These are phyloP conservation scores for Secale cereale DNA, from an alignment of 176 grass and related monocot species.

Conservation along the genomic window DNA sequence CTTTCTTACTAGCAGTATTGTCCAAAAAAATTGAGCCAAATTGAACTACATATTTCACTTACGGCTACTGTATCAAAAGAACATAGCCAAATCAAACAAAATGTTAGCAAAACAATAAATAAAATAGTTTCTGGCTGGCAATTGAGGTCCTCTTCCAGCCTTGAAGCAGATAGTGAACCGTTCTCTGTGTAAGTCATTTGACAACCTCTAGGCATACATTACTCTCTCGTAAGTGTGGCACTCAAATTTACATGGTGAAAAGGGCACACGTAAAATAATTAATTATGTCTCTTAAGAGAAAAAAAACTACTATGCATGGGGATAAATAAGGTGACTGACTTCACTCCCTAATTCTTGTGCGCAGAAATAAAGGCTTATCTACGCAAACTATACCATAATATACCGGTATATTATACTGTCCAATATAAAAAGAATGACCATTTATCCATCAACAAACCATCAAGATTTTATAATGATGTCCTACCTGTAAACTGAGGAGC, in stretches of 20 bases:
- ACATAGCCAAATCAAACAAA: slow-evolving; percentile 1
- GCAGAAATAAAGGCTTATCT: background rate
- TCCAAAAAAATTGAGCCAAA: background rate
- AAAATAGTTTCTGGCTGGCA: background rate
- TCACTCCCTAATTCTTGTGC: background rate
- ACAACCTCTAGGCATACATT: background rate
- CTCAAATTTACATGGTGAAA: slow-evolving; percentile 15
- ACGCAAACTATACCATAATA: background rate
- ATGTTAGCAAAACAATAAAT: background rate
- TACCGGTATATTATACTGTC: background rate
- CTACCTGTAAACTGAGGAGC: slow-evolving; percentile 97
- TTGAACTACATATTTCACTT: background rate
- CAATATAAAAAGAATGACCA: slow-evolving; percentile 11
- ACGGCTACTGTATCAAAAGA: background rate
- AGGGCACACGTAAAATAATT: background rate
- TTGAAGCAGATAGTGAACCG: background rate
- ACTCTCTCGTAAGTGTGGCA: background rate
- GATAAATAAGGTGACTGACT: background rate
- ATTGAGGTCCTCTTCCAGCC: background rate
- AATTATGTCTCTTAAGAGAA: background rate
- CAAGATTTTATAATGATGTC: background rate
- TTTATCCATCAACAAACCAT: slow-evolving; percentile 1
- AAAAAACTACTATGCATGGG: background rate
- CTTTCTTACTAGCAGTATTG: background rate
- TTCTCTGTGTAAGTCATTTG: background rate